Percentiles rank a stretch among this genome's conserved stretches.
Evolutionary conservation across 2,329 filamentous ascomycete species (phyloP).

Genomic region (Aspergillus neoniger): DNA sequence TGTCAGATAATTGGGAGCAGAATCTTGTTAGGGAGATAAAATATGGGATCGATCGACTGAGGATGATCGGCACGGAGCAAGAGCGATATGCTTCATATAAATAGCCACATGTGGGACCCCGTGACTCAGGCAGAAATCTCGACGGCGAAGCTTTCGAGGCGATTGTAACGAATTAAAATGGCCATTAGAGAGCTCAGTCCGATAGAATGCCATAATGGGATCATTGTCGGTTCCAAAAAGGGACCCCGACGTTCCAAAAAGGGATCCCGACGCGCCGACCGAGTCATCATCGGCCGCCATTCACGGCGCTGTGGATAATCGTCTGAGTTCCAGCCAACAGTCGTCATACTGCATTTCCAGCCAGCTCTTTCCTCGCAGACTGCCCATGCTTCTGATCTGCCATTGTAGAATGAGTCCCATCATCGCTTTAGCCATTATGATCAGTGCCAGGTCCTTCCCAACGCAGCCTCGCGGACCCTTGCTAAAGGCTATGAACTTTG

Average conservation of each 20-base stretch:
- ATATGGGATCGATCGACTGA: not conserved
- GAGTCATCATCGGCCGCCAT: not conserved
- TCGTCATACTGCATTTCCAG: slow-evolving; percentile 25
- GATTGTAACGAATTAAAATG: too few species aligned
- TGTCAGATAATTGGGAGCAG: not conserved
- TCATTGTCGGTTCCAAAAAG: not conserved
- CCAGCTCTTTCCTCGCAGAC: slow-evolving; percentile 16
- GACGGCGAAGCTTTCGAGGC: not conserved
- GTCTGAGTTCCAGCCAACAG: slow-evolving; percentile 13
- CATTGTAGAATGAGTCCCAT: slow-evolving; percentile 15
- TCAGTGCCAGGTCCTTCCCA: slow-evolving; percentile 20
- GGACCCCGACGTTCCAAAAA: not conserved
- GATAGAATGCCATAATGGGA: not conserved
- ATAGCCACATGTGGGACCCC: not conserved
- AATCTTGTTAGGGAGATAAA: not conserved
- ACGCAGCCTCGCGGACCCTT: slow-evolving; percentile 22
- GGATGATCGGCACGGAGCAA: not conserved
- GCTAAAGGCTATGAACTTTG: slow-evolving; percentile 20
- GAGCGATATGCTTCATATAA: not conserved
- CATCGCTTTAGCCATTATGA: slow-evolving; percentile 16
- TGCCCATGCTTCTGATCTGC: slow-evolving; percentile 15
- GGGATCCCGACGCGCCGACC: not conserved
- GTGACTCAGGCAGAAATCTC: not conserved
- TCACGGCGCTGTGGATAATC: not conserved
- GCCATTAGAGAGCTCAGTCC: not conserved